Evolutionary conservation across 225 moss, liverwort and hornwort genomes (phyloP).

Genomic region (Sphagnum tenellum): DNA sequence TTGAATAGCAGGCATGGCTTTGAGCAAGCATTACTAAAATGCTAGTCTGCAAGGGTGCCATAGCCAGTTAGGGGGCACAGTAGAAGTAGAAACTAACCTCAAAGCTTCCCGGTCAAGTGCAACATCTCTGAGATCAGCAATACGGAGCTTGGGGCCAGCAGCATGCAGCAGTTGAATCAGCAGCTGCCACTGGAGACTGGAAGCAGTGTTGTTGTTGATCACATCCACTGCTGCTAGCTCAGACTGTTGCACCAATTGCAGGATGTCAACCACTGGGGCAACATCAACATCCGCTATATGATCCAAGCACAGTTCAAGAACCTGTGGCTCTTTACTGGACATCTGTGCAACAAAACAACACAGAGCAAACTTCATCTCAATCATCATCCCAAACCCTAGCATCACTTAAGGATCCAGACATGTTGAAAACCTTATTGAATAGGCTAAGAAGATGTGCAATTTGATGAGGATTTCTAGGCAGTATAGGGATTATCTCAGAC

Average conservation of each 20-base stretch:
- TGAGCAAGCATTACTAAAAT: too few relatives aligned
- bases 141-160: slow-evolving; percentile 61
- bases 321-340: slow-evolving; percentile 35
- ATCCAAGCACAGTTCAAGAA: slow-evolving; percentile 37
- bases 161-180: slow-evolving; percentile 58
- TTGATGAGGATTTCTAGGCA: not conserved
- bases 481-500: slow-evolving; percentile 10
- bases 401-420: too few relatives aligned
- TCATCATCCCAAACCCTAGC: too few relatives aligned
- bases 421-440: too few relatives aligned
- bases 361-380: too few relatives aligned
- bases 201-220: slow-evolving; percentile 21
- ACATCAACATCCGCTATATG: slow-evolving; percentile 48
- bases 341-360: not conserved
- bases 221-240: slow-evolving; percentile 55
- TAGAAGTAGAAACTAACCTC: slow-evolving; percentile 23
- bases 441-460: not conserved
- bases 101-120: slow-evolving; percentile 46
- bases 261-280: slow-evolving; percentile 46
- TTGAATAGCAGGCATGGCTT: too few relatives aligned
- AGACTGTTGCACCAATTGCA: slow-evolving; percentile 31
- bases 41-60: too few relatives aligned
- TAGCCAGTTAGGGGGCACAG: too few relatives aligned
- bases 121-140: slow-evolving; percentile 49
- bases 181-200: slow-evolving; percentile 45